Evolutionary conservation across 2,329 filamentous ascomycete genomes (phyloP).

Genomic region (Pseudogymnoascus sp.): DNA sequence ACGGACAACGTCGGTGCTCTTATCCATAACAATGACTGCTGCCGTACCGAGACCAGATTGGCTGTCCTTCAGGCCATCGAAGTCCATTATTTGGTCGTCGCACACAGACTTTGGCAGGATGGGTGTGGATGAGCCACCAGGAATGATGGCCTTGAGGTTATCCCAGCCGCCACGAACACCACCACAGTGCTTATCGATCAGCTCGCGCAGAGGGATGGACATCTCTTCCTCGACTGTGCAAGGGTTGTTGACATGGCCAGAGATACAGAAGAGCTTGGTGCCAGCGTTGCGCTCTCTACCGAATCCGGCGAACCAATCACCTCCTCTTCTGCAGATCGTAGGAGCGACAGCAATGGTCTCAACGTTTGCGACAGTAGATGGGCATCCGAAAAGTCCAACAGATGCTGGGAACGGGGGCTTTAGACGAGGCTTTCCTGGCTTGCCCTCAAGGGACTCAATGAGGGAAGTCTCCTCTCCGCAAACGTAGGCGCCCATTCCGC

Average conservation of each 20-base stretch:
- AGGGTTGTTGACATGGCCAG: constrained; percentile 97
- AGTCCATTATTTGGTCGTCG: constrained; percentile 97
- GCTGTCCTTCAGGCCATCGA: constrained; percentile 94
- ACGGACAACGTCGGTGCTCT: constrained; percentile 90
- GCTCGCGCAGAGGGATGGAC: constrained; percentile 90
- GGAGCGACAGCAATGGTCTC: constrained; percentile 94
- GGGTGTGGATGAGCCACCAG: constrained; percentile 91
- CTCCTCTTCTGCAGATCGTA: constrained; percentile 89
- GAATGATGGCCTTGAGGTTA: constrained; percentile 90
- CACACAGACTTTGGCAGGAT: constrained; percentile 86
- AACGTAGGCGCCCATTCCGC: constrained; percentile 94
- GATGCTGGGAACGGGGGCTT: constrained; percentile 98
- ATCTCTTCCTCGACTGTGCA: constrained; percentile 98
- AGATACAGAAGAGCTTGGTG: constrained; percentile 98
- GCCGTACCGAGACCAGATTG: constrained; percentile 96
- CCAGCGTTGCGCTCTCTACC: constrained; percentile 93
- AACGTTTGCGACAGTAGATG: constrained; percentile 95
- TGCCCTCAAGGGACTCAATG: constrained; percentile 96
- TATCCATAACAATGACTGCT: constrained; percentile 98
- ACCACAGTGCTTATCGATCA: constrained; percentile 97
- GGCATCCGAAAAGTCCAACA: constrained; percentile 95
- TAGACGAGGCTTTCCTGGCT: constrained; percentile 94
- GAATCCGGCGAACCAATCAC: constrained; percentile 86
- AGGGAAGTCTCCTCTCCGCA: constrained; percentile 97
- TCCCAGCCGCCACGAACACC: constrained; percentile 97